phyloP scores from a whole-genome alignment of 208 protist genomes.

The Willaertia magna region DNA sequence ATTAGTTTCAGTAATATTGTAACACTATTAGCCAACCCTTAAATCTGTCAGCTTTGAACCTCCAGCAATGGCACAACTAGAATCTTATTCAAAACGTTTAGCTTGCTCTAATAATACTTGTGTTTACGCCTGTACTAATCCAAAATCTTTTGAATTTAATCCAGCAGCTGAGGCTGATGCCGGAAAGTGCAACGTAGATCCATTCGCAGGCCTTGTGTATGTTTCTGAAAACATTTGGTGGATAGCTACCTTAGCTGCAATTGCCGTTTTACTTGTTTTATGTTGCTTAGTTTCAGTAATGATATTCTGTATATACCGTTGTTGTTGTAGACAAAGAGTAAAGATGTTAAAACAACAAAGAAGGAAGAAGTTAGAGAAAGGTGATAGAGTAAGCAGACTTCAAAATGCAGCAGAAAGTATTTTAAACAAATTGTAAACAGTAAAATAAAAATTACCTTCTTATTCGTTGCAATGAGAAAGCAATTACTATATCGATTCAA shows the following conservation, averaged over 20 bases:
- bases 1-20: too few species aligned
- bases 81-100: background rate
- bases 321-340: background rate
- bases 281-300: background rate
- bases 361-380: background rate
- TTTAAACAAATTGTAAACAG: background rate
- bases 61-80: background rate
- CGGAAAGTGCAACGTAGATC: background rate
- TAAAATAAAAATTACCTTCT: too few species aligned
- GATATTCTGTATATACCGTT: background rate
- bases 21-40: background rate
- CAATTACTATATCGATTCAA: too few species aligned
- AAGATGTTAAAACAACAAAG: background rate
- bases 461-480: too few species aligned
- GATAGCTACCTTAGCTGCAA: background rate
- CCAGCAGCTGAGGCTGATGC: background rate
- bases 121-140: background rate
- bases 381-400: background rate
- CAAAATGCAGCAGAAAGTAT: background rate
- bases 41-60: background rate
- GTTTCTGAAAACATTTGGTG: background rate
- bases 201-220: background rate
- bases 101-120: background rate
- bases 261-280: background rate
- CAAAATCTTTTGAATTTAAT: background rate